phyloP scores from a whole-genome alignment of 345 rosid genomes.

The Anastatica hierochuntica region DNA sequence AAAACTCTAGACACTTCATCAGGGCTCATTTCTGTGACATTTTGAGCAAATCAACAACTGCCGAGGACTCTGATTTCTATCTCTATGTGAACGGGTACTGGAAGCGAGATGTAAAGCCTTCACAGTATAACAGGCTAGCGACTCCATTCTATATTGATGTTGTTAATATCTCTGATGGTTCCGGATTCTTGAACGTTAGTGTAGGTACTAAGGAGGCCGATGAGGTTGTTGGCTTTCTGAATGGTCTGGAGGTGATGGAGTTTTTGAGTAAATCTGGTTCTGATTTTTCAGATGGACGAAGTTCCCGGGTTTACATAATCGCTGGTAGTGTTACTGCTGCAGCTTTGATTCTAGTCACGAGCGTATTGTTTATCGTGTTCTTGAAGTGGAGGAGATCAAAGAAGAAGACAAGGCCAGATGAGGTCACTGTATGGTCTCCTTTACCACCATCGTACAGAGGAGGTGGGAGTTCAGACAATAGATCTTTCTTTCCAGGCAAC shows the following conservation, averaged over 20 bases:
- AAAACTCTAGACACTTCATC: constrained; percentile 31
- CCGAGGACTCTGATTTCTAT: constrained; percentile 14
- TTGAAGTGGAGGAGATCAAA: constrained; percentile 16
- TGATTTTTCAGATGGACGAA: constrained; percentile 20
- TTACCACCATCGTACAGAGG: constrained; percentile 36
- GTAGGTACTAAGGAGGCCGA: constrained; percentile 3
- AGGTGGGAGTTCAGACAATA: constrained; percentile 29
- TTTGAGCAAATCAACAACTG: neutral
- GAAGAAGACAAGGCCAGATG: constrained; percentile 30
- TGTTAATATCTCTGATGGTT: constrained; percentile 38
- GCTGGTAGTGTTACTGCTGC: constrained; percentile 31
- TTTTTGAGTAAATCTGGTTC: constrained; percentile 35
- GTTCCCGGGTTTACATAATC: constrained; percentile 29
- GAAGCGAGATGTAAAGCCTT: constrained; percentile 18
- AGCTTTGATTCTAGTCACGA: constrained; percentile 14
- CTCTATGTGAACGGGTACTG: constrained; percentile 30
- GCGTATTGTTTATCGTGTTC: constrained; percentile 17
- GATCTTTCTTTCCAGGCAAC: constrained; percentile 8
- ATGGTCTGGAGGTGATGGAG: constrained; percentile 65
- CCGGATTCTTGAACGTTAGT: constrained; percentile 43
- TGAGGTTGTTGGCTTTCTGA: constrained; percentile 37
- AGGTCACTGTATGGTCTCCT: constrained; percentile 38
- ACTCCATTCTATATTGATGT: constrained; percentile 38
- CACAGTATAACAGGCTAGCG: accelerated
- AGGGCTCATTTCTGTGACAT: constrained; percentile 54